Evolutionary conservation across 768 basidiomycete genomes (phyloP), one percentile per base, ranked within the genome.

Genomic region (Clitopilus hobsonii): DNA sequence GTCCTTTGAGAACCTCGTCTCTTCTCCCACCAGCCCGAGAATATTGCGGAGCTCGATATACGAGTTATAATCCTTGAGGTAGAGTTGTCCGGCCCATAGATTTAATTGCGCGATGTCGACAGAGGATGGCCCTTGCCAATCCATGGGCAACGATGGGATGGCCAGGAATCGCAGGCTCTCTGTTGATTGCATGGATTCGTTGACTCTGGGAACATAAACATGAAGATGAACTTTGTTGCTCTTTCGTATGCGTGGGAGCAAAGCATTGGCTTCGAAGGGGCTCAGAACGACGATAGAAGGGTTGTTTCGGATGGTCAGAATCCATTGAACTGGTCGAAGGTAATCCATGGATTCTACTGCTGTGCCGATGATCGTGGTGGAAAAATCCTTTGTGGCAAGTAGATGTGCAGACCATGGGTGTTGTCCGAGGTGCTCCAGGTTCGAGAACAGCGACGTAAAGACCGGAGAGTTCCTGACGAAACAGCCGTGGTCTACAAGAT

Each of bases 51-150:
- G 29, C 1, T 54, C 58, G 25, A 56, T 56, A 51, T 78, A 80
- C 1, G 69, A 60, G 10, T 54, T 55, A 23, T 68, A 60, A 22
- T 71, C 60, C 8, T 61, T 62, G 30, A 78, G 53, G 53, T 73
- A 80, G 2, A 80, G 65, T 53, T 80, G 76, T 2, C 76, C 78
- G 13, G 77, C 74, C 58, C 73, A 77, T 26, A 79, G 56, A 32
- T 74, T 77, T 29, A 80, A 63, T 47, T 77, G 74, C 23, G 51
- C 52, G 24, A 65, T 66, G 7, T 63, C 49, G 7, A 54, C 30
- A 2, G 52, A 38, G 1, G 56, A 49, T 6, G 29, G 29, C 29
- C 7, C 29, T 14, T 30, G 6, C 60, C 65, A 67, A 7, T 41
- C 41, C 1, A 25, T 22, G 1, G 68, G 56, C 2, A 67, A 48